Base-by-base conservation (phyloP, 2,329 filamentous ascomycete species). In the Sporothrix curviconia region DNA sequence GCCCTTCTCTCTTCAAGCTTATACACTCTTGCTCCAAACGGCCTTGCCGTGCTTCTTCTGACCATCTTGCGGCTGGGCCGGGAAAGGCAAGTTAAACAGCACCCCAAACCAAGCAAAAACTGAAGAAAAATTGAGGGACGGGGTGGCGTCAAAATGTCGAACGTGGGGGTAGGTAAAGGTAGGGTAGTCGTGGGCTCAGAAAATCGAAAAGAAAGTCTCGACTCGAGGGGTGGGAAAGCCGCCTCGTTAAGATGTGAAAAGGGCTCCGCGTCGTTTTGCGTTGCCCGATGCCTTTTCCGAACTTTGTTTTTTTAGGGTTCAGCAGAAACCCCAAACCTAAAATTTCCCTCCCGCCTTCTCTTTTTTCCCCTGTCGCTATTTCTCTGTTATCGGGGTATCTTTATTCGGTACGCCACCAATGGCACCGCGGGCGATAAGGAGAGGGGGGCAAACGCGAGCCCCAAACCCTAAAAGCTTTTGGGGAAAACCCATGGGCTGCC, bases 11-110 rank as follows among this genome's bases (percentile, higher is more conserved):
- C 99, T 99, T 61, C 94, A 94, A 67, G 97, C 85, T 71, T 92
- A n/a, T 92, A 76, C 97, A 99, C 90, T 92, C 97, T 75, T 97
- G 96, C 75, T 99, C 94, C 68, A 96, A 81, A 83, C 92, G 92
- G 74, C 92, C 92, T 78, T 97, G 76, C 91, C 92, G 77, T 96
- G 89, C 82, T 97, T 97, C 82, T 97, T 96, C 70, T 97, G 68
- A 97, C 92, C 68, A 90, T 92, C 94, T 97, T 97, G 58, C n/a
- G n/a, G n/a, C n/a, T n/a, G n/a, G n/a, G n/a, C n/a, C n/a, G n/a
- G n/a, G n/a, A n/a, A n/a, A n/a, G n/a, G n/a, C n/a, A n/a, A n/a
- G n/a, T n/a, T n/a, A n/a, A n/a, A 64, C 66, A 59, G 62, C 28
- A 47, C 42, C 15, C 15, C n/a, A 9, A 12, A 14, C 28, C 32